phyloP scores from a whole-genome alignment of 2,329 filamentous ascomycete species.

The Zalaria sp. region DNA sequence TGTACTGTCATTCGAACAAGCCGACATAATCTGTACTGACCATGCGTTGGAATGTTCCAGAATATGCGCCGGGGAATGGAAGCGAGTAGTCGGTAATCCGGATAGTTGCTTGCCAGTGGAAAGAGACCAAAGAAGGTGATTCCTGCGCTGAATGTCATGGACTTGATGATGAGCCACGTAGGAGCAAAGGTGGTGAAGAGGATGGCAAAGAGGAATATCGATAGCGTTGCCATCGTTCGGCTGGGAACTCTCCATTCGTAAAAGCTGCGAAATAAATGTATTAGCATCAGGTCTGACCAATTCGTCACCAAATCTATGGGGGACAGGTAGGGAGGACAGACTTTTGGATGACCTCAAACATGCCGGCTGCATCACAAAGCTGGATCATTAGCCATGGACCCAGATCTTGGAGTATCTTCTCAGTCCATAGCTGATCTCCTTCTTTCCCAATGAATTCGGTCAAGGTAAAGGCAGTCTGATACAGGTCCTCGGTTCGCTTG shows the following conservation, averaged over 20 bases:
- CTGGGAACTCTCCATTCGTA: constrained; percentile 1
- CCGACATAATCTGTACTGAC: background rate
- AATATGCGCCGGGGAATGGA: background rate
- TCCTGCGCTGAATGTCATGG: background rate
- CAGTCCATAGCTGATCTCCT: background rate
- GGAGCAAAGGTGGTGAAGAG: background rate
- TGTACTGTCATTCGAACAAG: background rate
- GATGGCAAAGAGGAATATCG: background rate
- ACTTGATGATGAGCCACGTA: background rate
- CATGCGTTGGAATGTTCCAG: constrained; percentile 1
- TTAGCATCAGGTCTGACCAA: background rate
- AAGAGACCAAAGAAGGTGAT: background rate
- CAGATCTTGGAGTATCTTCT: background rate
- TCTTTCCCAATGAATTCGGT: constrained; percentile 1
- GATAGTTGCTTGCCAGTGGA: background rate
- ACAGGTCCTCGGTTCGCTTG: constrained; percentile 17
- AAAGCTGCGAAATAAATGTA: constrained; percentile 2
- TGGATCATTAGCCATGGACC: constrained; percentile 1
- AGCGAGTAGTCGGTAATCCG: background rate
- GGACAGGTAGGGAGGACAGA: background rate
- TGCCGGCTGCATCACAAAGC: background rate
- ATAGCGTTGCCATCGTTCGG: background rate
- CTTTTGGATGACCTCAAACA: constrained; percentile 1
- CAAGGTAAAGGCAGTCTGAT: constrained; percentile 12
- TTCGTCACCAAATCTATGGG: background rate